A percentile compares a stretch with the other conserved stretches of the same genome.
These are phyloP conservation scores for Claviceps fusiformis DNA, from an alignment of 2,329 filamentous ascomycete species.

Conservation along the genomic window DNA sequence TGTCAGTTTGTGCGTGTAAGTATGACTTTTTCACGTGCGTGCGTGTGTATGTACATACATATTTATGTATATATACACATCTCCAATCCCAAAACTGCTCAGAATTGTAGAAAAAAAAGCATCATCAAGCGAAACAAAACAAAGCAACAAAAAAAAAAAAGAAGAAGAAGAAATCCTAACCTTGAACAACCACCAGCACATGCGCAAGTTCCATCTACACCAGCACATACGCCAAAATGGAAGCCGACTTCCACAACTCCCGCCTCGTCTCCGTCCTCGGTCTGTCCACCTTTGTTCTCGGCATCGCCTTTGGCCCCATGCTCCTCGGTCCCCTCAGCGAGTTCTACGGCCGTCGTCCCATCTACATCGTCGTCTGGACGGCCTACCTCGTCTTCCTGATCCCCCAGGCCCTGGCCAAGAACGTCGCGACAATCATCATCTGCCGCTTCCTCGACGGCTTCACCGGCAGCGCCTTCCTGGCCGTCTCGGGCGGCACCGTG, in stretches of 20 bases:
- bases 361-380: constrained; percentile 63
- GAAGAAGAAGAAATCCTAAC: not conserved
- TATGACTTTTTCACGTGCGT: no score
- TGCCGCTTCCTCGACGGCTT: constrained; percentile 66
- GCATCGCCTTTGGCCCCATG: constrained; percentile 51
- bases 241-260: constrained; percentile 58
- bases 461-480: constrained; percentile 53
- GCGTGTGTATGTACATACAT: no score
- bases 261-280: constrained; percentile 65
- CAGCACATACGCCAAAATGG: constrained; percentile 64
- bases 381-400: constrained; percentile 71
- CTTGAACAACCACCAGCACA: constrained; percentile 41
- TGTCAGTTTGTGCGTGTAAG: constrained; percentile 73
- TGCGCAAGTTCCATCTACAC: constrained; percentile 84
- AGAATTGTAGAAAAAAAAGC: no score
- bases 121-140: no score
- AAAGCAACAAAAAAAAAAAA: no score
- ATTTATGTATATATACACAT: no score
- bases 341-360: constrained; percentile 71
- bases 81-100: no score
- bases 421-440: constrained; percentile 69
- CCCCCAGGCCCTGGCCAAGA: constrained; percentile 66
- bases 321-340: constrained; percentile 52
- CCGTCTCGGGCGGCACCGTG: constrained; percentile 73
- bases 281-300: constrained; percentile 70